These are phyloP conservation scores for Leishmania tropica DNA, from an alignment of 208 protist species.

Conservation along the genomic window DNA sequence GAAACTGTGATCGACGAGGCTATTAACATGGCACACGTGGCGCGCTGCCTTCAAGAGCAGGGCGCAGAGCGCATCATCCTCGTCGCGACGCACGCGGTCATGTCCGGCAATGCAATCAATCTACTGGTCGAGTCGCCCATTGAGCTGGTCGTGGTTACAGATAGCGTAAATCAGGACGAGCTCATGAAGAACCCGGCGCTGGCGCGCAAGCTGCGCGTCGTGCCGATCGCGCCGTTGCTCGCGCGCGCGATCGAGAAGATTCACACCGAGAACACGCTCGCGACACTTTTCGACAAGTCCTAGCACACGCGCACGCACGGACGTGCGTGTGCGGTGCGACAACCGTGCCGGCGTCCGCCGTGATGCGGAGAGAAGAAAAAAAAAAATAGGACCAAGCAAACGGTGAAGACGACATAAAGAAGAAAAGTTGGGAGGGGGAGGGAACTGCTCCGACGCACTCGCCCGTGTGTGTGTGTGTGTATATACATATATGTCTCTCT, in stretches of 20 bases:
- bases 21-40: conserved; percentile 63
- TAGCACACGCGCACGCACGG: conserved; percentile 7
- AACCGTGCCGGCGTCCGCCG: too few species aligned
- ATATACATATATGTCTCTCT: too few species aligned
- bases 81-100: conserved; percentile 77
- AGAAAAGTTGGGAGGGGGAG: too few species aligned
- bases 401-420: background rate
- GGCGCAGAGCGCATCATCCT: conserved; percentile 75
- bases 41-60: conserved; percentile 50
- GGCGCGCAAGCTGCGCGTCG: conserved; percentile 80
- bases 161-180: conserved; percentile 83
- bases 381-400: background rate
- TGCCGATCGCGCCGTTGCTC: conserved; percentile 84
- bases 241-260: conserved; percentile 86
- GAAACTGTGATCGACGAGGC: conserved; percentile 83
- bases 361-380: background rate
- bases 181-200: conserved; percentile 64
- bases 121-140: conserved; percentile 76
- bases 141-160: conserved; percentile 80
- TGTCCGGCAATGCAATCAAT: conserved; percentile 63
- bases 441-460: too few species aligned
- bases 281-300: conserved; percentile 73
- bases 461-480: conserved; percentile 1
- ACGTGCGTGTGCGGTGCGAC: background rate
- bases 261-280: conserved; percentile 82